Evolutionary conservation across 1,139 yeast species (phyloP), one percentile per base, ranked within the genome.

Genomic region (Candida tetrigidarum): DNA sequence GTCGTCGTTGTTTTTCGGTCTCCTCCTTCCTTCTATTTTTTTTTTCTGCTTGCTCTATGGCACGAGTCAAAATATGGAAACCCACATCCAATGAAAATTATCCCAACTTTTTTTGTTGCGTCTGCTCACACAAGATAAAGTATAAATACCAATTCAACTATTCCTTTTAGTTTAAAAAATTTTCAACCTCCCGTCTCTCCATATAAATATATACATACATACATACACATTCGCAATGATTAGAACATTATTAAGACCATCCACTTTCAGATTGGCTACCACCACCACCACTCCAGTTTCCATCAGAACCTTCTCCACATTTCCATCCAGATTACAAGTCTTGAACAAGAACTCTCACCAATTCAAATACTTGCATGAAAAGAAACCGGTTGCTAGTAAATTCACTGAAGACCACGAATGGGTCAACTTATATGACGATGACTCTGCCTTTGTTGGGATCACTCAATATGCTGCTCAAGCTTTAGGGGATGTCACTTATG

Each of bases 381-480:
- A 73, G 42, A 76, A 78, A n/a, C 84, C 84, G 43, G 62, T 66
- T 49, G 61, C 62, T 19, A 78, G 87, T 53, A 83, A 81, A 67
- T 92, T 81, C 74, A 89, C 99, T 14, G 72, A 76, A 45, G 97
- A 93, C 62, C 99, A 93, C 73, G 99, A 93, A 72, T 93, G 98
- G 97, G 72, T 95, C 50, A 93, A 96, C 2, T 75, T 84, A 42
- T 95, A 88, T 63, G 78, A 80, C 28, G 97, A 92, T 66, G 89
- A 90, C 48, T 76, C 84, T 28, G 86, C 95, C 2, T 91, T 86
- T 57, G 76, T 93, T 30, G 99, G 99, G 30, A 91, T 93, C 67
- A 92, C 99, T 50, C 83, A 81, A 59, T 92, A 93, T 65, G 99
- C 99, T 27, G 86, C 97, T 36, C 97, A 92, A 60, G 96, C 99